Evolutionary conservation across 345 rosid genomes (phyloP), one percentile per base, ranked within the genome.

Genomic region (Populus deltoides): DNA sequence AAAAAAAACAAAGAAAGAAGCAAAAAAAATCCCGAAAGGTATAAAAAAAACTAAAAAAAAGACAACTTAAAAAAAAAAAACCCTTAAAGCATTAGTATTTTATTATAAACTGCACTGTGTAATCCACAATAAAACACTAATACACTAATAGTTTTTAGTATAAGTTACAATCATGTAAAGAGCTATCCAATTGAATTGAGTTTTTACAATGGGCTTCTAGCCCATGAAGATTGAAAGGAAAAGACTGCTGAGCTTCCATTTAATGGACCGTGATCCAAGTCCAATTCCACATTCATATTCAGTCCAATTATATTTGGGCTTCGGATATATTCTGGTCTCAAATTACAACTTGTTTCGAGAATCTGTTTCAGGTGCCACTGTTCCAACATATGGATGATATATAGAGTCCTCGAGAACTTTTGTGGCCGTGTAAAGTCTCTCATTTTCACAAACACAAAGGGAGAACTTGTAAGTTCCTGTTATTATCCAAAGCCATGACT

Each of bases 311-410:
- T 17, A 15, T 25, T 27, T 45, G 59, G 20, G 59, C n/a, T 53
- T 20, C 20, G 3, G 9, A 20, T 17, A 51, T 18, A 5, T 6
- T 7, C n/a, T 53, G n/a, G 24, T 53, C 7, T 53, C n/a, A 6
- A 53, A 18, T 53, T 53, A 53, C 7, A 53, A 53, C 55, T 0
- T 6, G 24, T 20, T 53, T 53, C 59, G 20, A 53, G 38, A n/a
- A 25, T 31, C 25, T 55, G 51, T 71, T 77, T 66, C 84, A 94
- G 99, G 99, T 93, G 45, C 98, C 99, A 0, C 82, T 96, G 70
- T 96, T 96, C 55, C 99, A 96, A 38, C 97, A 96, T 71, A 92
- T 92, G 99, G 97, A 96, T 74, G 98, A 96, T 83, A 78, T 96
- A n/a, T n/a, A n/a, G n/a, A 72, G 99, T 96, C 47, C 83, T 93